These are phyloP conservation scores for Myriangium duriaei DNA, from an alignment of 2,329 filamentous ascomycete genomes.

Conservation along the genomic window DNA sequence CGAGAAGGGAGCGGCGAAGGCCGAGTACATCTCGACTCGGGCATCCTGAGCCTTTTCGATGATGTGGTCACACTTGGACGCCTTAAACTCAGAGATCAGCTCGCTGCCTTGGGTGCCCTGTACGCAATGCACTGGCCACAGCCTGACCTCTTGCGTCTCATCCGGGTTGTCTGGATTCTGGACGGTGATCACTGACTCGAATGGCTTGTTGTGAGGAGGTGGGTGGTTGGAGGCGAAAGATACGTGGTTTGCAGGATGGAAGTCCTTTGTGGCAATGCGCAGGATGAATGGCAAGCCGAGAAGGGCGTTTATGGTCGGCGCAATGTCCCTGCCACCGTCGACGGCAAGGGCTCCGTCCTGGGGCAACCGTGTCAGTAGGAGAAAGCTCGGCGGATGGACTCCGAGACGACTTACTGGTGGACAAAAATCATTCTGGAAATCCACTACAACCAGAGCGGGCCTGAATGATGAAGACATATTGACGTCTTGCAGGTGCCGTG, in stretches of 20 bases:
- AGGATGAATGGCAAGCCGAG: constrained; percentile 57
- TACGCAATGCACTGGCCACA: constrained; percentile 91
- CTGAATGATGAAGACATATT: no score
- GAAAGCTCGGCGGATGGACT: no score
- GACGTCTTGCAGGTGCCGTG: no score
- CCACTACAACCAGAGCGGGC: constrained; percentile 37
- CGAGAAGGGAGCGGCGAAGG: constrained; percentile 70
- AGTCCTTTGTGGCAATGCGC: constrained; percentile 84
- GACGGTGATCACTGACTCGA: constrained; percentile 52
- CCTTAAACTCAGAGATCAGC: constrained; percentile 59
- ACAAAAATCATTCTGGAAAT: constrained; percentile 92
- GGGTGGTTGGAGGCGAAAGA: constrained; percentile 78
- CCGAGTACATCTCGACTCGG: constrained; percentile 84
- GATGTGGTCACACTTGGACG: constrained; percentile 46
- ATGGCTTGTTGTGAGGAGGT: constrained; percentile 51
- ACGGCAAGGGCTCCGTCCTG: constrained; percentile 80
- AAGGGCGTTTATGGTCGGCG: constrained; percentile 60
- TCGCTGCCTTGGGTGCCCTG: constrained; percentile 59
- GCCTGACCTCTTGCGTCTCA: constrained; percentile 46
- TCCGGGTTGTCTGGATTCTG: constrained; percentile 54
- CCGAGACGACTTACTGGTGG: constrained; percentile 53
- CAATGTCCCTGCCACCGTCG: constrained; percentile 56
- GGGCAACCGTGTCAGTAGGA: no score
- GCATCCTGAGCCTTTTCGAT: constrained; percentile 67
- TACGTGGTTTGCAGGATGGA: constrained; percentile 69